These are phyloP conservation scores for Protomyces inundatus DNA, from an alignment of 1,139 yeast species.

Conservation along the genomic window DNA sequence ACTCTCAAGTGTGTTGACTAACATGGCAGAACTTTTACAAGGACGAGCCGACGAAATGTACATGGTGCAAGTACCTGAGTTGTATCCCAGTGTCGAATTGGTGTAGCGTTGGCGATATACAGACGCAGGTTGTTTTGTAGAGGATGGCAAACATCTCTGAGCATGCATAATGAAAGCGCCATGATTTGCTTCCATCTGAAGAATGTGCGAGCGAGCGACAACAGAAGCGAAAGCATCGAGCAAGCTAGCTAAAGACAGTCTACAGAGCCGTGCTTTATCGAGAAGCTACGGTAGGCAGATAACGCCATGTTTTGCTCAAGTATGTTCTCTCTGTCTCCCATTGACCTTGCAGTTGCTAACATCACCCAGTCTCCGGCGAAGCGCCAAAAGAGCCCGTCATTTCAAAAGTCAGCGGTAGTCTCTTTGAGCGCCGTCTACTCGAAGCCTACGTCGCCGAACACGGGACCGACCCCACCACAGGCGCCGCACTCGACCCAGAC, in stretches of 20 bases:
- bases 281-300: no score
- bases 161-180: not conserved
- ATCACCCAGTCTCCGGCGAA: constrained; percentile 13
- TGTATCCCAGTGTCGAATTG: constrained; percentile 42
- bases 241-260: no score
- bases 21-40: constrained; percentile 12
- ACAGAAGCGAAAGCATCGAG: no score
- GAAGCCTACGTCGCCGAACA: constrained; percentile 58
- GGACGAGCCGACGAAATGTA: constrained; percentile 2
- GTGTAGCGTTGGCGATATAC: constrained; percentile 11
- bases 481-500: constrained; percentile 53
- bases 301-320: not conserved
- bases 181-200: no score
- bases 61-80: constrained; percentile 68
- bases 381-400: constrained; percentile 21
- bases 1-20: constrained; percentile 42
- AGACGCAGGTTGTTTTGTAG: not conserved
- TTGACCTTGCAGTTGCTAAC: not conserved
- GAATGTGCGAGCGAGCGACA: no score
- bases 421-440: constrained; percentile 63
- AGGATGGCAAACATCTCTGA: not conserved
- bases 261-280: no score
- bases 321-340: not conserved
- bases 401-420: constrained; percentile 38
- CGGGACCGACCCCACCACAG: constrained; percentile 71